Percentiles rank a stretch among this genome's conserved stretches.
Evolutionary conservation across 192 early-diverging fungal genomes (phyloP).

Genomic region (Cladochytrium replicatum): DNA sequence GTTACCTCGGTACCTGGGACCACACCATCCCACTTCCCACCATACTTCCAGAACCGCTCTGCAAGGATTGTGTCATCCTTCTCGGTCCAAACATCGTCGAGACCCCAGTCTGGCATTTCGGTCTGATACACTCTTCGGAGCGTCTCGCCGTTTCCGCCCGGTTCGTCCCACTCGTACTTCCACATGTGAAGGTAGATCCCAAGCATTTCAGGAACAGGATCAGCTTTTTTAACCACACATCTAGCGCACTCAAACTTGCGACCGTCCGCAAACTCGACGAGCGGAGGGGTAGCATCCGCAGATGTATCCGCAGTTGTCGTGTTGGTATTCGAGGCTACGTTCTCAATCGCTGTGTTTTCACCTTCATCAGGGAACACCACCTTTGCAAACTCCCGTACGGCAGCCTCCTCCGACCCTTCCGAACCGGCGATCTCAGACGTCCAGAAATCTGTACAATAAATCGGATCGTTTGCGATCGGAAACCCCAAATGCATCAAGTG

Average conservation of each 20-base stretch:
- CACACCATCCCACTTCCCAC: conserved; percentile 33
- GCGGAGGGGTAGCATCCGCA: no score
- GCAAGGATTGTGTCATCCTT: conserved; percentile 8
- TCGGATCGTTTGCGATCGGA: conserved; percentile 92
- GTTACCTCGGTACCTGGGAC: conserved; percentile 7
- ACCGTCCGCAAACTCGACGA: no score
- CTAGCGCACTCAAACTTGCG: background rate
- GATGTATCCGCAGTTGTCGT: no score
- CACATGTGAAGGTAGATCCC: conserved; percentile 88
- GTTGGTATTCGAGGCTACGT: no score
- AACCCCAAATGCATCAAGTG: conserved; percentile 87
- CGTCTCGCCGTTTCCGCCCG: conserved; percentile 72
- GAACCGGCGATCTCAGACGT: conserved; percentile 48
- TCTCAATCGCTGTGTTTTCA: background rate
- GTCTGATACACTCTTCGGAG: no score
- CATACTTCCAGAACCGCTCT: conserved; percentile 38
- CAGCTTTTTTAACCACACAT: conserved; percentile 35
- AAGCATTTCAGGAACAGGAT: conserved; percentile 67
- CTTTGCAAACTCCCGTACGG: conserved; percentile 11
- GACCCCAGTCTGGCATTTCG: conserved; percentile 70
- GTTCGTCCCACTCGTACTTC: conserved; percentile 59
- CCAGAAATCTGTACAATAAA: conserved; percentile 75
- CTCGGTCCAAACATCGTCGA: conserved; percentile 32
- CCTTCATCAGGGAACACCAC: conserved; percentile 8
- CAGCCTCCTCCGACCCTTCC: conserved; percentile 7